Percentiles rank a stretch among this genome's conserved stretches.
phyloP scores from a whole-genome alignment of 306 rosid species.

The Lathyrus oleraceus region DNA sequence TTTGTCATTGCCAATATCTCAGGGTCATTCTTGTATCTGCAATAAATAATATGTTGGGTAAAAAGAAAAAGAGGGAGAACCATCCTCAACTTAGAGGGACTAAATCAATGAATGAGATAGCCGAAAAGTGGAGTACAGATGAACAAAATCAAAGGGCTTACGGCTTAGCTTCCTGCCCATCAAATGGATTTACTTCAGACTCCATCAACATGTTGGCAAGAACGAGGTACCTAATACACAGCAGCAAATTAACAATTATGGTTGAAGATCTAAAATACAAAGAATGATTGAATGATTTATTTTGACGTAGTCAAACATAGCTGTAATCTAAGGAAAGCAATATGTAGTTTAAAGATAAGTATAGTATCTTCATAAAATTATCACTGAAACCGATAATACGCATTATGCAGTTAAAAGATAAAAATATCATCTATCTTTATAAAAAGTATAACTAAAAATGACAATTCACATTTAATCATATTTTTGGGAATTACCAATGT shows the following conservation, averaged over 20 bases:
- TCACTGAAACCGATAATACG: slow-evolving; percentile 13
- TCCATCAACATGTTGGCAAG: slow-evolving; percentile 84
- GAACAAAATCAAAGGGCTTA: slow-evolving; percentile 40
- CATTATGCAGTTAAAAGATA: slow-evolving; percentile 22
- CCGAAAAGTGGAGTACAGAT: neutral
- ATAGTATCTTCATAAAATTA: neutral
- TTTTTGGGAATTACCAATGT: slow-evolving; percentile 6
- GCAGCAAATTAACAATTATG: slow-evolving; percentile 6
- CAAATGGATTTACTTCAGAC: slow-evolving; percentile 68
- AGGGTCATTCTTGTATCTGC: slow-evolving; percentile 94
- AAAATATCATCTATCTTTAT: neutral
- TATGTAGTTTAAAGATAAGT: slow-evolving; percentile 28
- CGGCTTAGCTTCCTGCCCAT: slow-evolving; percentile 74
- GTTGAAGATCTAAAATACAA: slow-evolving; percentile 18
- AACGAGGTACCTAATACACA: slow-evolving; percentile 70
- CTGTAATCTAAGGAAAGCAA: slow-evolving; percentile 23
- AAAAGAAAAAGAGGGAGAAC: slow-evolving; percentile 16
- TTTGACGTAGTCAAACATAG: neutral
- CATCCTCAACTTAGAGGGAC: slow-evolving; percentile 11
- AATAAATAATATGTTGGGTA: slow-evolving; percentile 30
- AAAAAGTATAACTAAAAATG: slow-evolving; percentile 16
- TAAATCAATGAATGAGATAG: slow-evolving; percentile 9
- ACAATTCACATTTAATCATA: slow-evolving; percentile 9
- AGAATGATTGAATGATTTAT: slow-evolving; percentile 13
- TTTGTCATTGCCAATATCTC: slow-evolving; percentile 99